Percentiles rank a stretch among this genome's conserved stretches.
Evolutionary conservation across 2,329 filamentous ascomycete species (phyloP).

Genomic region (Diaporthe longicolla): DNA sequence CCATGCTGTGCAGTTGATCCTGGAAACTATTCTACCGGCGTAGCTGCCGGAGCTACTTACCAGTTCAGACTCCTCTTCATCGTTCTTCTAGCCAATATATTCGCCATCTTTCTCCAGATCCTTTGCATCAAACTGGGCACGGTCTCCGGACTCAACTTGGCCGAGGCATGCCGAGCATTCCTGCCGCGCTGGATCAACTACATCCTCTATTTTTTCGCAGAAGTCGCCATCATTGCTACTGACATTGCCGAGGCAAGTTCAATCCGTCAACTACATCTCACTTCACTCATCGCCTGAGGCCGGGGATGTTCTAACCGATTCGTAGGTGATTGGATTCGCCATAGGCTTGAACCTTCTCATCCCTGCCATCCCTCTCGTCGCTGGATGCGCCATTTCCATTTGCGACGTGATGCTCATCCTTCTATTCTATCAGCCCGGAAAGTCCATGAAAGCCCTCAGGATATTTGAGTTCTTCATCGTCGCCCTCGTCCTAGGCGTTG

Average conservation of each 20-base stretch:
- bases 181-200: constrained; percentile 76
- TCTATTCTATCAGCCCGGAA: constrained; percentile 74
- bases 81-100: constrained; percentile 77
- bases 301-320: background rate
- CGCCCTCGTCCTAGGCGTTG: constrained; percentile 75
- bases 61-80: constrained; percentile 77
- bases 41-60: constrained; percentile 76
- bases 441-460: constrained; percentile 70
- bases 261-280: background rate
- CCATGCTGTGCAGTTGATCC: constrained; percentile 58
- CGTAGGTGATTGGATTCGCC: constrained; percentile 76
- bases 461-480: constrained; percentile 77
- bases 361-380: constrained; percentile 74
- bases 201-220: constrained; percentile 73
- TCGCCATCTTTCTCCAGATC: constrained; percentile 79
- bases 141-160: constrained; percentile 77
- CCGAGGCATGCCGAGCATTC: constrained; percentile 75
- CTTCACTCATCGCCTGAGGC: background rate
- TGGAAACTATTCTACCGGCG: constrained; percentile 80
- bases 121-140: constrained; percentile 79
- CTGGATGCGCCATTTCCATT: constrained; percentile 78
- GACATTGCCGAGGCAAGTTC: constrained; percentile 74
- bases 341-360: constrained; percentile 78
- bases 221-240: constrained; percentile 78
- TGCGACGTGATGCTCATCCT: constrained; percentile 77